Base-by-base conservation (phyloP, 768 basidiomycete species). In the Lactarius tabidus region DNA sequence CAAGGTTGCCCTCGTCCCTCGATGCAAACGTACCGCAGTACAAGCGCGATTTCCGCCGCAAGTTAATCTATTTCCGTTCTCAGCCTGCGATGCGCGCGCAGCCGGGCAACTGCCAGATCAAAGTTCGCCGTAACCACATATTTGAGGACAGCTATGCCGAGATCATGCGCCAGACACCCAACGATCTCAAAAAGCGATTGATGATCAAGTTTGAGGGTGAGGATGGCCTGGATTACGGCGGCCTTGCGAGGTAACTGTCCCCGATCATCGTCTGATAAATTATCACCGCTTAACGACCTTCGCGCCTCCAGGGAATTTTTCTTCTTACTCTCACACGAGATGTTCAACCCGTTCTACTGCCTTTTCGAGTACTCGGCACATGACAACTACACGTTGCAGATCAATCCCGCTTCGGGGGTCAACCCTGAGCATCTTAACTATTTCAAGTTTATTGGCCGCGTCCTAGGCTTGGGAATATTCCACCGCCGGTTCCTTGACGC, bases 171-270 rank as follows among this genome's bases (percentile, higher is more conserved):
- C 97, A 98, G 80, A 95, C 93, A 15, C 96, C 97, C 5, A 97
- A 91, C 73, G 97, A 99, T 77, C 77, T 99, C 71, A 98, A 98
- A 87, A 99, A 99, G 80, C 82, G 97, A 55, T 77, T 98, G 70
- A 98, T 98, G 97, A 98, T 98, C 80, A 99, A 98, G 79, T 99
- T 99, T 77, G 95, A 97, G 71, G 97, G 97, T 36, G 97, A 99
- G 75, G 97, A 98, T 75, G 97, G 97, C 74, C 78, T 98, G 69
- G 97, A 99, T 81, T 99, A 99, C 74, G 97, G 97, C 74, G 97
- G 97, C 76, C 79, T 98, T 63, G 97, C 95, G 45, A 88, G 96
- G 93, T 94, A 71, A 41, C 85, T 77, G 51, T 43, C 23, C 28
- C 51, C 59, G 8, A 36, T 29, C 33, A 33, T 28, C 28, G 45